Percentiles rank a stretch among this genome's conserved stretches.
phyloP scores from a whole-genome alignment of 768 basidiomycete species.

The Neoboletus brunneissimus region DNA sequence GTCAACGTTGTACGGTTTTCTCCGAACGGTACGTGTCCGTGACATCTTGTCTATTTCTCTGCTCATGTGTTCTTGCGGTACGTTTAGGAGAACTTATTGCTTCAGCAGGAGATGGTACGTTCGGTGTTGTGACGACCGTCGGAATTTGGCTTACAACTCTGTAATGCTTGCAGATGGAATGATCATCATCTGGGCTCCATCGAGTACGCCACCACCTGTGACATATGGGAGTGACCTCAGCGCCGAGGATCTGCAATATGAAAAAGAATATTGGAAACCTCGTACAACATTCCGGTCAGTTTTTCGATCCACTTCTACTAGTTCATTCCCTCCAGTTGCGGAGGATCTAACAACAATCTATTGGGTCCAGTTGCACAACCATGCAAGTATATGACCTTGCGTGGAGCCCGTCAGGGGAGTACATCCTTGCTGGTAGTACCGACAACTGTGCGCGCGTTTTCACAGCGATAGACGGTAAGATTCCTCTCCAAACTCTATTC shows the following conservation, averaged over 20 bases:
- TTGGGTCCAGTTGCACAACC: slow-evolving; percentile 68
- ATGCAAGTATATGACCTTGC: slow-evolving; percentile 98
- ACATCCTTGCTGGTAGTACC: slow-evolving; percentile 93
- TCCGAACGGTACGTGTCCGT: slow-evolving; percentile 69
- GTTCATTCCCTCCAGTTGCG: background rate
- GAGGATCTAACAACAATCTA: slow-evolving; percentile 3
- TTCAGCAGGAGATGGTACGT: slow-evolving; percentile 93
- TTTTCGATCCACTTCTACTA: background rate
- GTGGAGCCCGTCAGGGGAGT: slow-evolving; percentile 95
- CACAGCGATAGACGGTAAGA: slow-evolving; percentile 65
- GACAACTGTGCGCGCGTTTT: slow-evolving; percentile 93
- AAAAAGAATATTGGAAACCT: slow-evolving; percentile 95
- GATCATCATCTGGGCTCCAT: slow-evolving; percentile 93
- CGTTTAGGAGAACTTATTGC: slow-evolving; percentile 81
- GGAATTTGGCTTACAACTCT: background rate
- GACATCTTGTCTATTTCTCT: background rate
- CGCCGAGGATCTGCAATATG: slow-evolving; percentile 77
- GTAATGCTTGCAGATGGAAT: slow-evolving; percentile 70
- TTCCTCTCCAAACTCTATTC: slow-evolving; percentile 1
- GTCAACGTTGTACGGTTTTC: slow-evolving; percentile 97
- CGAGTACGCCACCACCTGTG: slow-evolving; percentile 62
- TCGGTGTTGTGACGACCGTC: slow-evolving; percentile 2
- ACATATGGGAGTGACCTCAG: slow-evolving; percentile 82
- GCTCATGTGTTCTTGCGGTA: slow-evolving; percentile 2
- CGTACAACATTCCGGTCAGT: slow-evolving; percentile 77